Percentiles rank a stretch among this genome's conserved stretches.
phyloP scores from a whole-genome alignment of 2,329 filamentous ascomycete genomes.

The Fusarium sp. region DNA sequence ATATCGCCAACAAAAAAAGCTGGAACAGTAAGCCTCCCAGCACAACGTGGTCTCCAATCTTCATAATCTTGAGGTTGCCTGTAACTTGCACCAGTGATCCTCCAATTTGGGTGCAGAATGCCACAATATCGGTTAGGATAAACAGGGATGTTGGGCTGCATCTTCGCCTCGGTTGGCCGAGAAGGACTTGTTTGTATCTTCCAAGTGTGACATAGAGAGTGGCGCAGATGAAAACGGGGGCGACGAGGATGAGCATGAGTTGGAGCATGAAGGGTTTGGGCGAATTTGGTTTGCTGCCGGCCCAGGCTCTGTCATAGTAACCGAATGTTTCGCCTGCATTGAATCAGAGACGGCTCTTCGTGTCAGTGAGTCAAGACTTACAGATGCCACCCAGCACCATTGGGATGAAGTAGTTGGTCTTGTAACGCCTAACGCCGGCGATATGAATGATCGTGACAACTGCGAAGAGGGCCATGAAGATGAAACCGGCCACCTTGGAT shows the following conservation, averaged over 20 bases:
- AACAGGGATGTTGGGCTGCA: not conserved
- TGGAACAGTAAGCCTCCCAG: not conserved
- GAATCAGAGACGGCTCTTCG: not conserved
- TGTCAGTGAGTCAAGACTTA: not conserved
- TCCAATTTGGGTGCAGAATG: not conserved
- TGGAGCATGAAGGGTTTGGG: conserved; percentile 27
- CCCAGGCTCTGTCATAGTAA: conserved; percentile 24
- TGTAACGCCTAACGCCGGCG: not conserved
- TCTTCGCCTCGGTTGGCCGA: not conserved
- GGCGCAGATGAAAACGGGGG: conserved; percentile 20
- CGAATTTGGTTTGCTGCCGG: conserved; percentile 8
- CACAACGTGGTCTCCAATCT: not conserved
- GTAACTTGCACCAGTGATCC: not conserved
- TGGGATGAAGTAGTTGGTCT: not conserved
- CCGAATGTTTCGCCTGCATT: conserved; percentile 21
- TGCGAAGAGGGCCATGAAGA: not conserved
- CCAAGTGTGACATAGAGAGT: conserved; percentile 23
- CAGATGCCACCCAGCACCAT: not conserved
- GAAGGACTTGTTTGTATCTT: not conserved
- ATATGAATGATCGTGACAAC: not conserved
- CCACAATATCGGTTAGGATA: not conserved
- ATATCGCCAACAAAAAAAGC: not conserved
- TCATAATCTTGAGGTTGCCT: not conserved
- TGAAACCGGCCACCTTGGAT: not conserved
- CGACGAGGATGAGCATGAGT: conserved; percentile 31